These are phyloP conservation scores for Crithidia bombi DNA, from an alignment of 208 protist genomes.

Conservation along the genomic window DNA sequence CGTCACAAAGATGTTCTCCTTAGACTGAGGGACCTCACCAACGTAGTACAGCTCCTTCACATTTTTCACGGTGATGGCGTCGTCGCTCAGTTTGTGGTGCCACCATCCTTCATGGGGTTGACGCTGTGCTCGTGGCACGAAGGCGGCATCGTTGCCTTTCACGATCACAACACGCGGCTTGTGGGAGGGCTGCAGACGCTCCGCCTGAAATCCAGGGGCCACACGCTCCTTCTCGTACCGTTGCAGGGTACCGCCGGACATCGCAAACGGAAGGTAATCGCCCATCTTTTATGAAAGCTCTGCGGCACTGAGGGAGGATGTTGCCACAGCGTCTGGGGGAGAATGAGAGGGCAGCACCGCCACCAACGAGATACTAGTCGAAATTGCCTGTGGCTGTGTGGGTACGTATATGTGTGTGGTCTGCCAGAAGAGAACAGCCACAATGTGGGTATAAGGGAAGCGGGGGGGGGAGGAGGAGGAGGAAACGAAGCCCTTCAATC, in stretches of 20 bases:
- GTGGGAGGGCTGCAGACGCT: constrained; percentile 19
- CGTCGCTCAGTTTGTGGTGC: constrained; percentile 28
- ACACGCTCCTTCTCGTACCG: constrained; percentile 30
- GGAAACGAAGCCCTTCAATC: too few relatives aligned
- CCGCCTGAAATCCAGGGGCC: constrained; percentile 16
- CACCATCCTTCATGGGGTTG: constrained; percentile 21
- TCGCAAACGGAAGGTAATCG: not conserved
- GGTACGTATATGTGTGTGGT: too few relatives aligned
- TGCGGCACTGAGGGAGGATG: too few relatives aligned
- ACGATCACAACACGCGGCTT: constrained; percentile 32
- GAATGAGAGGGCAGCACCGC: too few relatives aligned
- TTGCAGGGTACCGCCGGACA: constrained; percentile 17
- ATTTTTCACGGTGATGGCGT: constrained; percentile 16
- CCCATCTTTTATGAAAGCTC: too few relatives aligned
- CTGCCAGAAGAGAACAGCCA: too few relatives aligned
- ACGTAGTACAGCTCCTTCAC: constrained; percentile 22
- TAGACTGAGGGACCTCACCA: constrained; percentile 9
- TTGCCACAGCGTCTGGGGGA: too few relatives aligned
- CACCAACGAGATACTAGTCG: too few relatives aligned
- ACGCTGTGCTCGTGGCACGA: constrained; percentile 13
- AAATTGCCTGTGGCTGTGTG: too few relatives aligned
- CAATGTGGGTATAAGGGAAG: too few relatives aligned
- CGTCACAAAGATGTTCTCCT: constrained; percentile 26
- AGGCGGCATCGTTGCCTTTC: not conserved
- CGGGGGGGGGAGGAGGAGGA: too few relatives aligned